Percentiles rank a stretch among this genome's conserved stretches.
Conservation (phyloP, 441 rosid genomes). For the Breynia disticha region DNA sequence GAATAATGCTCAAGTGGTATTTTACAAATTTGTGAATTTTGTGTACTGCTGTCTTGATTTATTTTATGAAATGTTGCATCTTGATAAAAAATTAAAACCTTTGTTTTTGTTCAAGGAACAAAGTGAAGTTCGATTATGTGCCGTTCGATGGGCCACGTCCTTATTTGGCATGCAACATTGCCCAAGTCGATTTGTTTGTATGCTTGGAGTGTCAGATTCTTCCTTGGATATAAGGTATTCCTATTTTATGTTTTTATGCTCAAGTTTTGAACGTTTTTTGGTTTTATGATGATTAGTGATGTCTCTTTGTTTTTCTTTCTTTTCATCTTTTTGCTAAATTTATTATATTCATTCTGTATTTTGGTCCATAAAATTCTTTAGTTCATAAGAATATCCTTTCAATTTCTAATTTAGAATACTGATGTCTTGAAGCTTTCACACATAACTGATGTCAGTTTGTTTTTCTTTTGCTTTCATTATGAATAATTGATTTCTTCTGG, state of each 20-base stretch:
- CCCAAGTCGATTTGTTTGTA: conserved; percentile 89
- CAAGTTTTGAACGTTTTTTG: conserved; percentile 2
- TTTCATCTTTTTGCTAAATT: no score
- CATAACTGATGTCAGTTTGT: no score
- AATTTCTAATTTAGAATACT: no score
- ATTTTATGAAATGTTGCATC: neutral
- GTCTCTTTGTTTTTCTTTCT: neutral
- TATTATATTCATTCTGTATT: no score
- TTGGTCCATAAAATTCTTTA: no score
- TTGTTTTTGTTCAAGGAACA: conserved; percentile 53
- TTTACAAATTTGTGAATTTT: neutral
- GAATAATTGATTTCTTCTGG: no score
- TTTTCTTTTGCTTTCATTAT: no score
- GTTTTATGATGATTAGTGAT: neutral
- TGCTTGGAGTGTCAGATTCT: conserved; percentile 82
- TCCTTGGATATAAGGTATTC: conserved; percentile 92
- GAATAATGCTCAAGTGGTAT: conserved; percentile 71
- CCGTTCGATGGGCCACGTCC: conserved; percentile 86
- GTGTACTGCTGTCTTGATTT: conserved; percentile 4
- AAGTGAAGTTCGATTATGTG: conserved; percentile 94
- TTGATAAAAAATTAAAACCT: conserved; percentile 10
- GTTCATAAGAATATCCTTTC: no score
- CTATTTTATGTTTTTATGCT: neutral
- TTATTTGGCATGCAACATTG: conserved; percentile 76
- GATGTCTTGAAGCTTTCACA: no score